Evolutionary conservation across 768 basidiomycete genomes (phyloP), one percentile per base, ranked within the genome.

Genomic region (Mycena indigotica): DNA sequence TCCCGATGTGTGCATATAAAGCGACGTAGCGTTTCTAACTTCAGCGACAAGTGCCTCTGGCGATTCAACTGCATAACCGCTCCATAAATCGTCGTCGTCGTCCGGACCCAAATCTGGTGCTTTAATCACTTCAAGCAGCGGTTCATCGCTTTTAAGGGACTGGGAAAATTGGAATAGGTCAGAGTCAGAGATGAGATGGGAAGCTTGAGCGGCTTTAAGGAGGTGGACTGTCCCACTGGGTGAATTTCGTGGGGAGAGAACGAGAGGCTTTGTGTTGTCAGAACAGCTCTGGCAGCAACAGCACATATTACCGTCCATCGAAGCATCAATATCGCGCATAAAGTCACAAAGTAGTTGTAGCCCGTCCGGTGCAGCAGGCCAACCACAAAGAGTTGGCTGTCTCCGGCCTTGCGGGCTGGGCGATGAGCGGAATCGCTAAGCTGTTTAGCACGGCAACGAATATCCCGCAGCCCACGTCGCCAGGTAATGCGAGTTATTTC

Each of bases 241-340:
- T 13, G 55, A 56, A 29, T 56, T 56, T n/a, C 55, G 55, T 35
- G 55, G 55, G 15, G 55, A 56, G n/a, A 56, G 48, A 29, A 56
- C 45, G n/a, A 56, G 46, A 10, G 55, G 55, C 55, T 56, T 17
- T 28, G 17, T 5, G 28, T 6, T 29, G 6, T 3, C 21, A 28
- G 10, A 17, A 13, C 23, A n/a, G 4, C 28, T 3, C 5, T 19
- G 8, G 28, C 24, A 3, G 5, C n/a, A n/a, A n/a, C n/a, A 17
- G 16, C 13, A 19, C 8, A 24, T 38, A 44, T 8, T 25, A 56
- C 55, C 45, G 55, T 56, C 55, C 55, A 56, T 41, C 55, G 13
- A 21, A 56, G 26, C 55, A 56, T 56, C 28, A 56, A 38, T 24
- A 28, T 26, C 46, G 55, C 55, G 30, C 46, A 49, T n/a, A 56